These are phyloP conservation scores for Mortierella sp. DNA, from an alignment of 371 early-diverging fungal species.

Conservation along the genomic window DNA sequence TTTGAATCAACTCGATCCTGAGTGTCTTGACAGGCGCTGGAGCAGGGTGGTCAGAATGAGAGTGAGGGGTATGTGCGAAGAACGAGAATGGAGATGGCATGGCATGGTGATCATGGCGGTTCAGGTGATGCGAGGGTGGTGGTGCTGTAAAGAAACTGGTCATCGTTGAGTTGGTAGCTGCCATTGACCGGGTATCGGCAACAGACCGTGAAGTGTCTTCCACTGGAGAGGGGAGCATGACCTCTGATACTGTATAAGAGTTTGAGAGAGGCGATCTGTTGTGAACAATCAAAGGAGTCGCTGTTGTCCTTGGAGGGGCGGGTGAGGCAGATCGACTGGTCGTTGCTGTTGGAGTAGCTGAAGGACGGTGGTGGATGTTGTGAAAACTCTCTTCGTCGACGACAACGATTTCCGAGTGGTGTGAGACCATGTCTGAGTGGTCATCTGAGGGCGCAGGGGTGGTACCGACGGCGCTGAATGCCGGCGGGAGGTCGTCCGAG, in stretches of 20 bases:
- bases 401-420: conserved; percentile 19
- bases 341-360: neutral
- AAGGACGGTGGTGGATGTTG: conserved; percentile 9
- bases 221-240: conserved; percentile 3
- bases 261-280: conserved; percentile 12
- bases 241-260: conserved; percentile 16
- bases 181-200: neutral
- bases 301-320: conserved; percentile 10
- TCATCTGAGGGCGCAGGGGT: conserved; percentile 43
- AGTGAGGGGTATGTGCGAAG: conserved; percentile 24
- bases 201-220: neutral
- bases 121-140: neutral
- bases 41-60: neutral
- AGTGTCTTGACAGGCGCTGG: conserved; percentile 22
- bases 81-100: conserved; percentile 45
- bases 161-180: neutral
- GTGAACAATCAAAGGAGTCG: conserved; percentile 10
- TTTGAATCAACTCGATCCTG: conserved; percentile 34
- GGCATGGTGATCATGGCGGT: conserved; percentile 11
- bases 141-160: conserved; percentile 9
- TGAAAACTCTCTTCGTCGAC: conserved; percentile 31
- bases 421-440: conserved; percentile 42
- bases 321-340: conserved; percentile 21
- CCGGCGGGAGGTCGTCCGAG: conserved; percentile 15
- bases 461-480: conserved; percentile 17